Evolutionary conservation across 2,329 filamentous ascomycete genomes (phyloP).

Genomic region (Fusarium chlamydosporum): DNA sequence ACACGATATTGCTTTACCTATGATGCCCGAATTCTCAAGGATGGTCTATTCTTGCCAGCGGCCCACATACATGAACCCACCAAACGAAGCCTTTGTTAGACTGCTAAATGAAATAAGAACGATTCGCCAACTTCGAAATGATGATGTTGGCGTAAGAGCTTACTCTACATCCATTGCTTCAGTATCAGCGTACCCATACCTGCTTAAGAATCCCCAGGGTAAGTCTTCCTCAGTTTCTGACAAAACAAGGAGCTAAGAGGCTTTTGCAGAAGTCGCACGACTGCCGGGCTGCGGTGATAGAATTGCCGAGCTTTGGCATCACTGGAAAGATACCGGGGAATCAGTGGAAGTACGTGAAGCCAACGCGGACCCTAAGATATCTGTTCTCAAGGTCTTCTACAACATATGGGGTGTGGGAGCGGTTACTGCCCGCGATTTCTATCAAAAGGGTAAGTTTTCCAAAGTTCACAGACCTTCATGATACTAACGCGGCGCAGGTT

Average conservation of each 20-base stretch:
- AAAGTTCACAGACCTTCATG: too few species aligned
- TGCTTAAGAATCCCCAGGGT: conserved; percentile 60
- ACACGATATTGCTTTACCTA: conserved; percentile 75
- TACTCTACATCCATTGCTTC: conserved; percentile 90
- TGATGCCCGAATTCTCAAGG: conserved; percentile 76
- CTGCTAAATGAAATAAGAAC: conserved; percentile 81
- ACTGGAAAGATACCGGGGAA: conserved; percentile 74
- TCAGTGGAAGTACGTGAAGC: conserved; percentile 76
- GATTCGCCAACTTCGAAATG: conserved; percentile 77
- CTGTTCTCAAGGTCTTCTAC: conserved; percentile 78
- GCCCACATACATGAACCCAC: conserved; percentile 75
- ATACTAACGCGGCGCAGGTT: conserved; percentile 62
- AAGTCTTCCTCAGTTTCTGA: conserved; percentile 31
- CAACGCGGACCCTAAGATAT: conserved; percentile 73
- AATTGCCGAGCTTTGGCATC: conserved; percentile 81
- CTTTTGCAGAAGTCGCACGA: conserved; percentile 60
- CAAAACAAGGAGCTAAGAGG: background rate
- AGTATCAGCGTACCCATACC: conserved; percentile 82
- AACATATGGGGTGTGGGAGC: conserved; percentile 94
- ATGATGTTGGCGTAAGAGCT: conserved; percentile 84
- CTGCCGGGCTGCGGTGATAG: conserved; percentile 88
- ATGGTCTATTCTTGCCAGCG: conserved; percentile 83
- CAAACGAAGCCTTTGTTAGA: conserved; percentile 81
- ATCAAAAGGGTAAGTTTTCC: conserved; percentile 67
- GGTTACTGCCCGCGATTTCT: conserved; percentile 84